Base-by-base conservation (phyloP, 1,284 basidiomycete genomes). In the Golubevia pallescens region DNA sequence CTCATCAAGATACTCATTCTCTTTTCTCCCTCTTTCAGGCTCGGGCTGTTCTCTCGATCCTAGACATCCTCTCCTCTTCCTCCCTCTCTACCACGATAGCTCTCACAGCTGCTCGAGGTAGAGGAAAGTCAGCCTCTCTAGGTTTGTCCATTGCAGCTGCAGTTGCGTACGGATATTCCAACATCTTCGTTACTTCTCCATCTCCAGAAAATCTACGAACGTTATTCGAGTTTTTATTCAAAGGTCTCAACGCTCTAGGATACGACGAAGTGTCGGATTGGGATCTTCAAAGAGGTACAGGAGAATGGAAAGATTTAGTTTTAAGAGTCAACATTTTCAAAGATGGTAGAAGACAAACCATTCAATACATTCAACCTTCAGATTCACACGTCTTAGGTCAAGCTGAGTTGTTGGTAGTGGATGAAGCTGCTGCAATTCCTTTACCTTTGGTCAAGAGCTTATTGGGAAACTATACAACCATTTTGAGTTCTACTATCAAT, bases 251-350 rank as follows among this genome's bases (percentile, higher is more conserved):
- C 81, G 93, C 90, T 1, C 87, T 99, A 10, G 95, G 94, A 0
- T 99, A 97, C 86, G 95, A 99, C 86, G 97, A 99, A 86, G 95
- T 98, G 86, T 89, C 97, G 57, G 97, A 99, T 83, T 99, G 98
- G 78, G 95, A 98, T 77, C 93, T 99, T 65, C 91, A 93, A 57
- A 93, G 97, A 86, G 95, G 93, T 69, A 95, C 93, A 23, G 95
- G 95, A 82, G 95, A 97, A 66, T 96, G 95, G 86, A 94, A 94
- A 81, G 94, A 96, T 84, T 94, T 94, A 1, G 94, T 99, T 70
- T 96, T 99, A 0, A 89, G 97, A 53, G 95, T 99, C 59, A 97
- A 99, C 84, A 89, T 99, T 58, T 98, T 97, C 88, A 90, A 92
- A 70, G 90, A 92, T 55, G 16, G 38, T 7, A 94, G 97, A 86